Conservation (phyloP, 441 rosid genomes). For the Croton setiger region DNA sequence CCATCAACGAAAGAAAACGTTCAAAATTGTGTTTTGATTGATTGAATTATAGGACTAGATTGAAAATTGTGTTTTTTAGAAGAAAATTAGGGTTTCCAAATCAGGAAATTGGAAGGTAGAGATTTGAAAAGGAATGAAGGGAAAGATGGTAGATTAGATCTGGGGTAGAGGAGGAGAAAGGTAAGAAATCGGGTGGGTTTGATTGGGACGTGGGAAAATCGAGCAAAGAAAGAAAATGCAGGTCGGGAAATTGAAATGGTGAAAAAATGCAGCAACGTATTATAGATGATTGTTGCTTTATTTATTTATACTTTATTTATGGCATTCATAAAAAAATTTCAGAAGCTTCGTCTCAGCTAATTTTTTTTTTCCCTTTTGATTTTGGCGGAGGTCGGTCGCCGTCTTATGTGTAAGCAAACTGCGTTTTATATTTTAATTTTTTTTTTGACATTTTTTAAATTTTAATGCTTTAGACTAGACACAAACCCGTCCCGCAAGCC, state of each 20-base stretch:
- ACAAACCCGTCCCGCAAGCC: too few relatives aligned
- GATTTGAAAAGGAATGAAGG: not conserved
- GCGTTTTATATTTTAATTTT: too few relatives aligned
- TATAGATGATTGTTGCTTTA: not conserved
- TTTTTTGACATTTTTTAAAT: too few relatives aligned
- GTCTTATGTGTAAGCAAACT: not conserved
- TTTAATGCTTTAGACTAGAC: too few relatives aligned
- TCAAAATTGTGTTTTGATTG: not conserved
- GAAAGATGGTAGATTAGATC: not conserved
- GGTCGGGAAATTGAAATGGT: not conserved
- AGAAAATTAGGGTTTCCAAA: slow-evolving; percentile 16
- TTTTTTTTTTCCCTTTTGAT: too few relatives aligned
- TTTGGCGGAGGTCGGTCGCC: not conserved
- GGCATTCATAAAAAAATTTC: not conserved
- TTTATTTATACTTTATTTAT: not conserved
- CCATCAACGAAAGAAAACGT: slow-evolving; percentile 42
- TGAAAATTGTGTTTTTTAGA: not conserved
- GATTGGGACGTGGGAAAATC: slow-evolving; percentile 9
- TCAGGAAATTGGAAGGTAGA: not conserved
- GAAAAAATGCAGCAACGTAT: not conserved
- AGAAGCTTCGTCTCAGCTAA: not conserved
- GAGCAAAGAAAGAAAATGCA: not conserved
- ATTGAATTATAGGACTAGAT: not conserved
- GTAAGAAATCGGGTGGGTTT: not conserved
- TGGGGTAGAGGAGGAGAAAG: not conserved